Base-by-base conservation (phyloP, 768 basidiomycete genomes). In the Pleurotus salmoneostramineus region DNA sequence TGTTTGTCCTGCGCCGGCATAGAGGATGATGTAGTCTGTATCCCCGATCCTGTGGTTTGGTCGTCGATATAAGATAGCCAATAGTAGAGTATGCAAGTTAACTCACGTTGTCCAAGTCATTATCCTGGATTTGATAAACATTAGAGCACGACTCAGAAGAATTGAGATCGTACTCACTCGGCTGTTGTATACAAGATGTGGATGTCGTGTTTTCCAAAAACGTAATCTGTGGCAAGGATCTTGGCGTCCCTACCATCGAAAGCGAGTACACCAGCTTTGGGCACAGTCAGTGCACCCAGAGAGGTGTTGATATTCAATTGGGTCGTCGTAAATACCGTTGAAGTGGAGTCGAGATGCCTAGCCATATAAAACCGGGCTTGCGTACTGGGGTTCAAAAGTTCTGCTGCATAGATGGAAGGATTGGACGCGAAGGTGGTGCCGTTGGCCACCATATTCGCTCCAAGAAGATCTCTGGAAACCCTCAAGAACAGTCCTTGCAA, bases 31-130 rank as follows among this genome's bases (percentile, higher is more conserved):
- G 59, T 75, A 78, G 60, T 81, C 80, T 3, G 64, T 70, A 3
- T 52, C 59, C 43, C 68, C 78, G 45, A 81, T 73, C 1, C 79
- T 80, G n/a, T 10, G 37, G n/a, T 40, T 54, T 11, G 49, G 5
- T 12, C 49, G 27, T 15, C 27, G 58, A 48, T 45, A 11, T 40
- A 12, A 52, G 12, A 15, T 32, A 15, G 3, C 15, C 32, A 33
- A 14, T n/a, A 14, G 7, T 32, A 14, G 45, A 7, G 46, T 32
- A 17, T n/a, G 17, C 35, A 7, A 33, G 43, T n/a, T n/a, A 21
- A 0, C 77, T 63, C 56, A 76, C 80, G 79, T 80, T n/a, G 78
- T 76, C 79, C 80, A 81, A 10, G 81, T 81, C 76, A 80, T 74
- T 47, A 82, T 75, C 58, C 80, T 82, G 51, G 56, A 3, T 27